Evolutionary conservation across 75 land plant species (phyloP), one percentile per base, ranked within the genome.

Genomic region (Sequoia sempervirens): DNA sequence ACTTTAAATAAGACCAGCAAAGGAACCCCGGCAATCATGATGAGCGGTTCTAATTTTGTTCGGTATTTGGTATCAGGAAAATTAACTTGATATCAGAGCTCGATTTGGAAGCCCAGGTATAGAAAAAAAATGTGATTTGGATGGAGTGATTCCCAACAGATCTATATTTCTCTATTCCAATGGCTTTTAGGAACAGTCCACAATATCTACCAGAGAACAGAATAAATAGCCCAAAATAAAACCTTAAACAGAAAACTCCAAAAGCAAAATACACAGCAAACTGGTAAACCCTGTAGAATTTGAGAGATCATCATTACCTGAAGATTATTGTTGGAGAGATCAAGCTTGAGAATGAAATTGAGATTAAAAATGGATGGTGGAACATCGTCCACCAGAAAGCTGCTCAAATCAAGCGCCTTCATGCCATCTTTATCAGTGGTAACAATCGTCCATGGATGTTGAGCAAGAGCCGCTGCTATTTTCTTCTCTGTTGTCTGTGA

Each of bases 311-410:
- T 7, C 82, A 14, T n/a, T 84, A 92, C 93, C 92, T 93, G 88
- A 28, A 93, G 81, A 78, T 89, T 86, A 82, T 90, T 93, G 47
- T 87, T 89, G 52, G 93, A 92, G 70, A 93, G 83, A 58, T 92
- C 91, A 2, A 93, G 80, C 9, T 91, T 84, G 82, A 76, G 74
- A 43, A 90, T 91, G 45, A 80, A 46, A 0, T 68, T 85, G 52
- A 92, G 38, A 28, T 81, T 86, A 2, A 83, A 56, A 68, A 84
- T 30, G 12, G 85, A 81, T 30, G 68, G 82, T 64, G 91, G 93
- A 30, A 93, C 56, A 50, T 26, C 23, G 5, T 83, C 84, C 74
- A 93, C 43, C 7, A 78, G 85, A 81, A 87, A 81, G 15, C 91
- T 88, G 85, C 93, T 93, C 83, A 91, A 75, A 81, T 93, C 91